A percentile compares a stretch with the other conserved stretches of the same genome.
These are phyloP conservation scores for Prunus davidiana DNA, from an alignment of 306 rosid species.

Conservation along the genomic window DNA sequence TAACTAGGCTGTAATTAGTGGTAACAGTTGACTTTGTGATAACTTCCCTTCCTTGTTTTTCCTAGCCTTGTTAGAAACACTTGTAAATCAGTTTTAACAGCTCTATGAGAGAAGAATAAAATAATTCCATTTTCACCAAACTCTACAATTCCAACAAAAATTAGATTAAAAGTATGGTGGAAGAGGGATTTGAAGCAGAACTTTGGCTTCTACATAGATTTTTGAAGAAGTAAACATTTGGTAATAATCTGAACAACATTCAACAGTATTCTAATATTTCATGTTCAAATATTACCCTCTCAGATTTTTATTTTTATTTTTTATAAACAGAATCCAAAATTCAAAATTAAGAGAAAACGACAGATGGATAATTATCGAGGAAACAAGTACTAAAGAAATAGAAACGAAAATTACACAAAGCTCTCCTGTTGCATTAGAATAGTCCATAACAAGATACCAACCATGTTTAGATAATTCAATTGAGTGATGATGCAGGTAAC, in stretches of 20 bases:
- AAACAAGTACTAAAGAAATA: neutral
- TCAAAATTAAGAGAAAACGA: neutral
- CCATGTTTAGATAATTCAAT: slow-evolving; percentile 82
- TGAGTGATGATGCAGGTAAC: slow-evolving; percentile 67
- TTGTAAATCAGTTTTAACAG: too few species aligned
- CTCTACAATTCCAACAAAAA: neutral
- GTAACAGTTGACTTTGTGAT: too few species aligned
- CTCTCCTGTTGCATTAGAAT: neutral
- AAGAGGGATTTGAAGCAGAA: neutral
- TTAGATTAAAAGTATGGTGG: neutral
- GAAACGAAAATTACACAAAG: neutral
- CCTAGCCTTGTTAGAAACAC: too few species aligned
- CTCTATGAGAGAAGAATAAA: too few species aligned
- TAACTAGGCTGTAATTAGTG: too few species aligned
- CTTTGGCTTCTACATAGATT: neutral
- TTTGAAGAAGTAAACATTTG: neutral
- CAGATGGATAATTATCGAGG: neutral
- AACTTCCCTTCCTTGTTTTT: too few species aligned
- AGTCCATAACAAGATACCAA: slow-evolving; percentile 26
- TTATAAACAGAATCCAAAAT: neutral
- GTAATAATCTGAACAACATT: neutral
- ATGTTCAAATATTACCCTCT: neutral
- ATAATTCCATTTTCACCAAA: too few species aligned
- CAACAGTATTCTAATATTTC: neutral
- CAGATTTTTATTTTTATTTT: neutral